These are phyloP conservation scores for Chalciporus chontae DNA, from an alignment of 768 basidiomycete species.

Conservation along the genomic window DNA sequence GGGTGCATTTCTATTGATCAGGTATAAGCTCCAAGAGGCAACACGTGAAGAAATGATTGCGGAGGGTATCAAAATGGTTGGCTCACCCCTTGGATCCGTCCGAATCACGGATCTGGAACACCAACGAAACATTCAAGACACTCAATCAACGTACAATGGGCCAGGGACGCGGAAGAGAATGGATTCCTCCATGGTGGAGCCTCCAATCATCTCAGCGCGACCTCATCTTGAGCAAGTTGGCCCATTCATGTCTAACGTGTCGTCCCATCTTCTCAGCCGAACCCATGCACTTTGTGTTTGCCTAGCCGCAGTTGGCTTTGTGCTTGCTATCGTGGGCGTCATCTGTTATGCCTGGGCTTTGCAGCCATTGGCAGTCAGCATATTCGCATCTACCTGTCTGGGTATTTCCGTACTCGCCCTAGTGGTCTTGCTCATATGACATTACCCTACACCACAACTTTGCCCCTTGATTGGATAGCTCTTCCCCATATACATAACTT, in stretches of 20 bases:
- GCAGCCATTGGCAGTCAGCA: constrained; percentile 42
- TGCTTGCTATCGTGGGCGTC: constrained; percentile 47
- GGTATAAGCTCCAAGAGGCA: constrained; percentile 54
- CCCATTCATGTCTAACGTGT: constrained; percentile 39
- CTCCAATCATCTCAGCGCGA: constrained; percentile 38
- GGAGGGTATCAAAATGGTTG: constrained; percentile 25
- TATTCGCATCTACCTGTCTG: constrained; percentile 41
- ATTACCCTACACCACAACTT: background rate
- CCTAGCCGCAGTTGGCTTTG: constrained; percentile 46
- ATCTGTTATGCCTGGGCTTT: constrained; percentile 49
- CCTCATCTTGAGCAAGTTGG: constrained; percentile 54
- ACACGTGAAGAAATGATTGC: constrained; percentile 43
- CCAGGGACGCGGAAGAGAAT: background rate
- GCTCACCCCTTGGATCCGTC: constrained; percentile 19
- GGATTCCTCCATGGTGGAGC: constrained; percentile 15
- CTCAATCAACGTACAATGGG: background rate
- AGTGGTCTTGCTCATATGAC: constrained; percentile 12
- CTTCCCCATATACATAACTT: background rate
- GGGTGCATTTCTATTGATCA: constrained; percentile 52
- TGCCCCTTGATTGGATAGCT: background rate
- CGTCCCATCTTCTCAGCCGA: constrained; percentile 43
- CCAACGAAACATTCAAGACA: background rate
- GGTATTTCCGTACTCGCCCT: constrained; percentile 31
- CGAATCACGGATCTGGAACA: constrained; percentile 5
- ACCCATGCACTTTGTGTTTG: constrained; percentile 48